phyloP scores from a whole-genome alignment of 208 protist genomes.

The Acanthamoeba sp. region DNA sequence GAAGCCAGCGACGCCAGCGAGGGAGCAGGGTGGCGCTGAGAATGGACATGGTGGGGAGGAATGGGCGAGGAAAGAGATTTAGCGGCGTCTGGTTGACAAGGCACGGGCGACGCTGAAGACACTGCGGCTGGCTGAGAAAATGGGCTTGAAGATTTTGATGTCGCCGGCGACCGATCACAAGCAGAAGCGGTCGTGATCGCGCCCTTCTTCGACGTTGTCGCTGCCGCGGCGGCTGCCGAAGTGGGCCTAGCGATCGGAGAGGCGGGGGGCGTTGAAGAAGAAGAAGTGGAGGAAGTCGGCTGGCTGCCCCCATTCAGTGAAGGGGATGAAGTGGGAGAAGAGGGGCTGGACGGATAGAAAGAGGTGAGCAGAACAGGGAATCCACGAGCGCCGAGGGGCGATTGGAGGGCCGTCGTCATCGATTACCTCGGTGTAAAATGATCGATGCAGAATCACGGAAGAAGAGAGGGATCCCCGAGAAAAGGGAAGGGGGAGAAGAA shows the following conservation, averaged over 20 bases:
- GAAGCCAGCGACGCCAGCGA: not conserved
- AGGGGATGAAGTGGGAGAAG: not conserved
- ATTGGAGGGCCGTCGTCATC: constrained; percentile 21
- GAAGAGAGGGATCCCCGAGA: no score
- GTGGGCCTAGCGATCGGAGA: not conserved
- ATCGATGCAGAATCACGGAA: no score
- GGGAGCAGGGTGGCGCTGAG: not conserved
- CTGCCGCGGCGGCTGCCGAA: not conserved
- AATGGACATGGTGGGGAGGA: not conserved
- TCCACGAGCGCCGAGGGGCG: not conserved
- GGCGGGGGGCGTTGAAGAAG: not conserved
- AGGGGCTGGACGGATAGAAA: not conserved
- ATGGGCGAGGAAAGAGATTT: not conserved
- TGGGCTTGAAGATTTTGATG: not conserved
- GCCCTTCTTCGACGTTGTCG: not conserved
- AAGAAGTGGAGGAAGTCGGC: not conserved
- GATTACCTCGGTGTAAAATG: no score
- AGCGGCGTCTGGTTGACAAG: not conserved
- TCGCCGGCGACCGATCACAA: not conserved
- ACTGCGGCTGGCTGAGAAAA: not conserved
- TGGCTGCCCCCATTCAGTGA: not conserved
- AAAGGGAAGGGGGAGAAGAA: no score
- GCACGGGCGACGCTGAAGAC: not conserved
- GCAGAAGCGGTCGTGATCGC: not conserved
- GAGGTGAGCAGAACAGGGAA: not conserved